Evolutionary conservation across 1,284 basidiomycete species (phyloP), one percentile per base, ranked within the genome.

Genomic region (Dichomitus squalens): DNA sequence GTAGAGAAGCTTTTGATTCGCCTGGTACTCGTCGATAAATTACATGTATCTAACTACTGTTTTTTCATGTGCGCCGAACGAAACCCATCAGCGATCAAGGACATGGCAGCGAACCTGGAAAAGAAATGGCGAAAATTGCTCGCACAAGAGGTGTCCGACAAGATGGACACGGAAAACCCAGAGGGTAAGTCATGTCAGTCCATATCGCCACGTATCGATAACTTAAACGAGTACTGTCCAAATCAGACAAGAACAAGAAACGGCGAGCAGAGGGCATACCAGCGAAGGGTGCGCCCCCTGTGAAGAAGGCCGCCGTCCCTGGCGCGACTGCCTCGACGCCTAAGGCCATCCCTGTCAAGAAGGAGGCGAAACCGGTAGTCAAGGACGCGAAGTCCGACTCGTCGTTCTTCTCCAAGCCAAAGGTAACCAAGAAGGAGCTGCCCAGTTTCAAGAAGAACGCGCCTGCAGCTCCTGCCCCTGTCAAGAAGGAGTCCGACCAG

Each of bases 81-180:
- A 49, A 63, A 63, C 74, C 71, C 48, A 60, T 61, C 79, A 92
- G 90, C 90, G 75, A 85, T 92, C 87, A 90, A 90, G 86, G 91
- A 93, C 77, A 90, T 93, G 87, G 90, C 91, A 68, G 83, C 83
- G 70, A 92, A 90, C 76, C 79, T 93, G 76, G 88, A 91, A 76
- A 84, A 82, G 70, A 85, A 85, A 76, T 93, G 90, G 90, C 84
- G 88, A 62, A 76, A 78, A 63, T 74, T 90, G 72, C 75, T 88
- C 52, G 70, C 58, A 21, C 57, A 59, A 60, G 65, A 65, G 53
- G 64, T 66, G 49, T 67, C 72, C 61, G 73, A 74, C 73, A 83
- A 80, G 72, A 70, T 60, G 68, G 78, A 81, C 65, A 76, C 62
- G 56, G 81, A 82, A 65, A 73, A 73, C 51, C 66, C 69, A 58